A percentile compares a stretch with the other conserved stretches of the same genome.
Conservation (phyloP, 768 basidiomycete species). For the Inosperma sp. region DNA sequence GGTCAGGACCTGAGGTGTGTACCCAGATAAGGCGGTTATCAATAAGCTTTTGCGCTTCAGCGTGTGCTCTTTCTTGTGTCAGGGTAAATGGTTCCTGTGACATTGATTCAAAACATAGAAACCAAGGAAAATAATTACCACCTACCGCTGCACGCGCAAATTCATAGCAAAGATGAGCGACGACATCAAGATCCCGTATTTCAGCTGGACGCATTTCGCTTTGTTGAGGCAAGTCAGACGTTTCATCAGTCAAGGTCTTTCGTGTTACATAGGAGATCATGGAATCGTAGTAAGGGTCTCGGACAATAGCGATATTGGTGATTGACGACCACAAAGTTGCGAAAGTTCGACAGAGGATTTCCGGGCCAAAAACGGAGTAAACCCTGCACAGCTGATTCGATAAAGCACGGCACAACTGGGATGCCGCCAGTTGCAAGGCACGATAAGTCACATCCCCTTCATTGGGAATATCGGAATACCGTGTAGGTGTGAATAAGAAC, state of each 20-base stretch:
- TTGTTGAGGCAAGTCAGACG: constrained; percentile 12
- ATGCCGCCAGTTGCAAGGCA: constrained; percentile 40
- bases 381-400: constrained; percentile 28
- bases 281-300: constrained; percentile 58
- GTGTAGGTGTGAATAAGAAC: constrained; percentile 53
- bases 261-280: constrained; percentile 52
- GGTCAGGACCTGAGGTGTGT: constrained; percentile 30
- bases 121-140: neutral
- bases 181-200: constrained; percentile 30
- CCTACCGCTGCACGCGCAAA: constrained; percentile 62
- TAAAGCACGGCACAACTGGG: constrained; percentile 33
- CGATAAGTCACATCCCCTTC: constrained; percentile 33
- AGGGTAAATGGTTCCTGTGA: constrained; percentile 54
- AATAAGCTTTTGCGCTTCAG: constrained; percentile 52
- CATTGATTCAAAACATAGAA: constrained; percentile 4
- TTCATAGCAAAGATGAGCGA: constrained; percentile 46
- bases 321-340: constrained; percentile 42
- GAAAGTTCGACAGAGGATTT: constrained; percentile 44
- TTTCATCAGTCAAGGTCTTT: constrained; percentile 31
- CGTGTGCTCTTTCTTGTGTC: constrained; percentile 33
- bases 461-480: constrained; percentile 33
- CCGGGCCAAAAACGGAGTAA: constrained; percentile 63
- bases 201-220: constrained; percentile 44
- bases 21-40: constrained; percentile 53
- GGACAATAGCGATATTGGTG: constrained; percentile 36